Base-by-base conservation (phyloP, 345 rosid species). In the Microcos paniculata region DNA sequence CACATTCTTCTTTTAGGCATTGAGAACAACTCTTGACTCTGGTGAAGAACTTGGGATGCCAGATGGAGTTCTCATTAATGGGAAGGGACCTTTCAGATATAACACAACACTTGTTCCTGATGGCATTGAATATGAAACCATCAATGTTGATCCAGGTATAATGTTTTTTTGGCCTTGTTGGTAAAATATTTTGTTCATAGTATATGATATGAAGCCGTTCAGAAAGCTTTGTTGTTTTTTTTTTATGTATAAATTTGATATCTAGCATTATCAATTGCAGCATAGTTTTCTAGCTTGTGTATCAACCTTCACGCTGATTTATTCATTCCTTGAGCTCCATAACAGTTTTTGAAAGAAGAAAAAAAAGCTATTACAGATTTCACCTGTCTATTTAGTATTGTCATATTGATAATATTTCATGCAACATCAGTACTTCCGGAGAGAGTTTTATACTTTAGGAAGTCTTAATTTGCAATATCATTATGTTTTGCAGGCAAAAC, bases 31-130 rank as follows among this genome's bases (percentile, higher is more conserved):
- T 51, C 92, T 95, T 66, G 98, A 91, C 78, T 85, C 90, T 58
- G 99, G 99, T 57, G 83, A 89, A 71, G 96, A 91, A 40, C 98
- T 95, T 26, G 99, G 93, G 23, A 87, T 95, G 94, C 99, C 99
- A 0, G 96, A 93, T 78, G 99, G 98, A 64, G 99, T 95, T 81
- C 89, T 95, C 48, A 93, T 95, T 69, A 95, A 95, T 66, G 99
- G 99, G 62, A 95, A 90, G 85, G 99, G 99, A 56, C 97, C 99
- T 45, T 95, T 77, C 80, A 77, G 82, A 74, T 93, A 95, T 83
- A 95, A 93, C 80, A 76, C 80, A 70, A 81, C 91, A 57, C 82
- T 85, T 33, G 97, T 95, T 10, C 94, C 93, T 43, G 93, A 89
- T 80, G 98, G 98, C 69, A 89, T 95, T 74, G 84, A 87, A 15